Conservation (phyloP, 2,329 filamentous ascomycete species). For the Aphanocladium album region DNA sequence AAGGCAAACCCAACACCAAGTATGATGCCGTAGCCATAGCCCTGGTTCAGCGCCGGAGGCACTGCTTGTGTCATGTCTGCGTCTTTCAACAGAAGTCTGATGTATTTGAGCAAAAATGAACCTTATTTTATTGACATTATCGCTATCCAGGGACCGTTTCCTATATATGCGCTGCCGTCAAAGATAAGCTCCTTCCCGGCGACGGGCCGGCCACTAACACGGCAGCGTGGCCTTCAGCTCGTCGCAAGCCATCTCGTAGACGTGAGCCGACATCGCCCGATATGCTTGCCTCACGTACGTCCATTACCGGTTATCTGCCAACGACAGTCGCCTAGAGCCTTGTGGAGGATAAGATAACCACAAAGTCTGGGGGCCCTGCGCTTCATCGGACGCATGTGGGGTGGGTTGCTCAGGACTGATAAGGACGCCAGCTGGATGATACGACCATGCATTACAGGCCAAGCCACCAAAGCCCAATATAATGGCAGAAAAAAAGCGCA, state of each 20-base stretch:
- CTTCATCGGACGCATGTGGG: conserved; percentile 4
- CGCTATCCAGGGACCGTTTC: not conserved
- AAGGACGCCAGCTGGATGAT: not conserved
- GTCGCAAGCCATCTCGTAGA: not conserved
- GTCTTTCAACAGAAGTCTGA: not conserved
- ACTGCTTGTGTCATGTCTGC: conserved; percentile 1
- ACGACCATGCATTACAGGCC: not conserved
- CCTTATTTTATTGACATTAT: not conserved
- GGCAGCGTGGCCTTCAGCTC: not conserved
- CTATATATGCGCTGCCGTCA: not conserved
- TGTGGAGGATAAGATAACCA: conserved; percentile 9
- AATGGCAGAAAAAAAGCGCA: not conserved
- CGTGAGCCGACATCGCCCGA: conserved; percentile 5
- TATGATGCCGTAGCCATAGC: conserved; percentile 73
- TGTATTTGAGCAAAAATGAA: not conserved
- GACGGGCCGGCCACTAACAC: not conserved
- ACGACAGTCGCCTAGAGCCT: not conserved
- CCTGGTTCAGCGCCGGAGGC: conserved; percentile 45
- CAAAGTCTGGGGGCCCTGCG: not conserved
- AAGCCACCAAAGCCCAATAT: not conserved
- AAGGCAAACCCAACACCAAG: conserved; percentile 70
- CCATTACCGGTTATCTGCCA: not conserved
- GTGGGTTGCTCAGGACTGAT: not conserved
- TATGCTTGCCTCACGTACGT: not conserved
- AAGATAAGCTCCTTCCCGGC: conserved; percentile 3